Percentiles rank a stretch among this genome's conserved stretches.
phyloP scores from a whole-genome alignment of 1,139 yeast species.

The Komagataea norvegica region DNA sequence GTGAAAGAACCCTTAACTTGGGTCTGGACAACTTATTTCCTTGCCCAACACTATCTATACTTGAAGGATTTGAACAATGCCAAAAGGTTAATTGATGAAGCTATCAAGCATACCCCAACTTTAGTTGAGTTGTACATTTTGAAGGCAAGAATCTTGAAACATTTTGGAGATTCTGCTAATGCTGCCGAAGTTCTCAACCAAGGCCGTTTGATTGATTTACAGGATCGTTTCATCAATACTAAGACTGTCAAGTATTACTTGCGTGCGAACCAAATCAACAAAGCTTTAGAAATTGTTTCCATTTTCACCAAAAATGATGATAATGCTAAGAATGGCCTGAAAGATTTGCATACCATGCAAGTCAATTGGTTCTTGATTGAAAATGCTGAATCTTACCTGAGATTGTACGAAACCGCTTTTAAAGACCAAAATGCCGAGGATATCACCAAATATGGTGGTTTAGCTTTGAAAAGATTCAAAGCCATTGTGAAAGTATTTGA shows the following conservation, averaged over 20 bases:
- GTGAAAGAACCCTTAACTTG: constrained; percentile 43
- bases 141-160: constrained; percentile 79
- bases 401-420: constrained; percentile 33
- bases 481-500: constrained; percentile 65
- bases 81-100: constrained; percentile 50
- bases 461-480: constrained; percentile 74
- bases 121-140: constrained; percentile 75
- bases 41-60: constrained; percentile 74
- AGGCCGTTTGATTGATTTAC: constrained; percentile 76
- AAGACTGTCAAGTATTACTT: constrained; percentile 80
- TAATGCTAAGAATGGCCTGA: constrained; percentile 65
- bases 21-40: constrained; percentile 76
- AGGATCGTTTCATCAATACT: constrained; percentile 88
- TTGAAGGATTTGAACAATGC: constrained; percentile 51
- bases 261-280: constrained; percentile 72
- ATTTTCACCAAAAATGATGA: constrained; percentile 82
- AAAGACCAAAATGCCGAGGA: constrained; percentile 29
- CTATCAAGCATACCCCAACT: constrained; percentile 73
- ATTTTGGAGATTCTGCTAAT: constrained; percentile 50
- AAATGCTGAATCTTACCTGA: constrained; percentile 75
- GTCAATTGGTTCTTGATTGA: constrained; percentile 86
- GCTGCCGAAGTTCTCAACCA: constrained; percentile 67
- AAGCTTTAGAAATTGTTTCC: constrained; percentile 71
- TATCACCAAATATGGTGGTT: constrained; percentile 50
- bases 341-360: constrained; percentile 85